These are phyloP conservation scores for Pythium apleroticum DNA, from an alignment of 352 stramenopile species.

Conservation along the genomic window DNA sequence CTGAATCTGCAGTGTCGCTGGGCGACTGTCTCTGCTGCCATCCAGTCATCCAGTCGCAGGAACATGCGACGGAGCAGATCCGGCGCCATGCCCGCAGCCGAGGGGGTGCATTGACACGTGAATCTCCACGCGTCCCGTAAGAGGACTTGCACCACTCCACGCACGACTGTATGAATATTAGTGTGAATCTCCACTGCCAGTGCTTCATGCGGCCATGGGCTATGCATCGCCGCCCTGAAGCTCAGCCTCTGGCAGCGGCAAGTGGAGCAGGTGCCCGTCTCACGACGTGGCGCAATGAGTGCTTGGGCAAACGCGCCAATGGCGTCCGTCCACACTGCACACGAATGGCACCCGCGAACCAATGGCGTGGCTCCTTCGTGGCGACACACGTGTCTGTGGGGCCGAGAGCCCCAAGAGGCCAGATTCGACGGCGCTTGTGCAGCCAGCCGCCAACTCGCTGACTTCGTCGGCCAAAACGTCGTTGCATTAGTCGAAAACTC, in stretches of 20 bases:
- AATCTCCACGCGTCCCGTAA: background rate
- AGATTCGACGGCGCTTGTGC: background rate
- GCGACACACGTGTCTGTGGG: background rate
- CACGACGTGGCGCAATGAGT: background rate
- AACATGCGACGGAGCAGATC: constrained; percentile 2
- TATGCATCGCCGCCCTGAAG: too few relatives aligned
- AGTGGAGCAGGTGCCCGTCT: background rate
- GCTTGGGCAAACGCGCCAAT: background rate
- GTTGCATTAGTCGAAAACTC: constrained; percentile 31
- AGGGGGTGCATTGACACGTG: too few relatives aligned
- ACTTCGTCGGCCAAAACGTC: constrained; percentile 5
- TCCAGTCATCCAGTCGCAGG: background rate
- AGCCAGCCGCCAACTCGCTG: background rate
- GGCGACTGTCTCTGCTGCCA: background rate
- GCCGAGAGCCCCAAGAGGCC: background rate
- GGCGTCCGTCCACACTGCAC: background rate
- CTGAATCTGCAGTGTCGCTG: background rate
- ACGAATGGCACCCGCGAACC: background rate
- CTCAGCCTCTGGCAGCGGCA: too few relatives aligned
- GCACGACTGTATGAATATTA: too few relatives aligned
- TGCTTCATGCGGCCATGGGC: too few relatives aligned
- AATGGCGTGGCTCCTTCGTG: background rate
- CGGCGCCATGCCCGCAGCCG: too few relatives aligned
- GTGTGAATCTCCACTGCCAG: background rate
- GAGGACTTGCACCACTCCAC: too few relatives aligned